phyloP scores from a whole-genome alignment of 108 stramenopile species.

The Chaetoceros tenuissimus region DNA sequence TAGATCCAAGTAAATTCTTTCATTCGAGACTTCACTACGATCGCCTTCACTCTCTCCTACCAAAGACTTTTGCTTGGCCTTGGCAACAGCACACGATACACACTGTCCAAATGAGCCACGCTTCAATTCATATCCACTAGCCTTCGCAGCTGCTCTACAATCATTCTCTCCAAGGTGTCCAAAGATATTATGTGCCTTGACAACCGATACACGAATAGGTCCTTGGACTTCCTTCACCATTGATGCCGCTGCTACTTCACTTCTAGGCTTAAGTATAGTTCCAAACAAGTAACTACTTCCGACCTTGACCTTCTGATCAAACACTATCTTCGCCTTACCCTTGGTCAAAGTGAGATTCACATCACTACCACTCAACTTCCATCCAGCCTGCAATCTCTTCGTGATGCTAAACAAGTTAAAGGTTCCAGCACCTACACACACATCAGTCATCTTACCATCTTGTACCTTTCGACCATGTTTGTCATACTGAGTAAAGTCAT shows the following conservation, averaged over 20 bases:
- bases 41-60: not conserved
- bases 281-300: constrained; percentile 12
- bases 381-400: constrained; percentile 7
- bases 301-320: constrained; percentile 26
- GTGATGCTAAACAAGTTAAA: constrained; percentile 25
- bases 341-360: constrained; percentile 11
- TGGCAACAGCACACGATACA: constrained; percentile 11
- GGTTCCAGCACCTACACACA: not conserved
- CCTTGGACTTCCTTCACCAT: not conserved
- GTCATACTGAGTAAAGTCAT: not conserved
- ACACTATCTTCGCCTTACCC: constrained; percentile 6
- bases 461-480: constrained; percentile 1
- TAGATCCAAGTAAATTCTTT: not conserved
- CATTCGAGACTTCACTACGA: not conserved
- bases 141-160: constrained; percentile 8
- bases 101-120: constrained; percentile 16
- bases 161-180: constrained; percentile 16
- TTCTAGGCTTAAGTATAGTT: not conserved
- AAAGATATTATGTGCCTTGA: constrained; percentile 12
- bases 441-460: not conserved
- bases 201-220: not conserved
- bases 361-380: constrained; percentile 18
- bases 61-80: constrained; percentile 17
- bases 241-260: not conserved
- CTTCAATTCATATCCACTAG: constrained; percentile 11